Base-by-base conservation (phyloP, 2,329 filamentous ascomycete species). In the Myriosclerotinia scirpicola region DNA sequence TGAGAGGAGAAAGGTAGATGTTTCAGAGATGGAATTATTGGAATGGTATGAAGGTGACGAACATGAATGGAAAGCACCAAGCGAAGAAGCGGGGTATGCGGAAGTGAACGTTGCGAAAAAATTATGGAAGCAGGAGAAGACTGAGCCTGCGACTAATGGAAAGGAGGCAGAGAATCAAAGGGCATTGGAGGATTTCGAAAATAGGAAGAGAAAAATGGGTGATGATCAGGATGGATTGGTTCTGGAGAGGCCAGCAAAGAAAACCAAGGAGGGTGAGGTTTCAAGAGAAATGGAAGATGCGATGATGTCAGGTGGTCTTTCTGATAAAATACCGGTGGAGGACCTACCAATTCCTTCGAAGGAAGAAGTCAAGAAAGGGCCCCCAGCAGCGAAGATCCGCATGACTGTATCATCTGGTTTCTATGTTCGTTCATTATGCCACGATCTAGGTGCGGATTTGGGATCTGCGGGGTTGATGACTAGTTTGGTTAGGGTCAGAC, bases 351-450 rank as follows among this genome's bases (percentile, higher is more conserved):
- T 54, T 26, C 52, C 55, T 36, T 62, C 61, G 26, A 61, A 68
- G 48, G 58, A 64, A 62, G 44, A 64, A 26, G 63, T 68, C 15
- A 65, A 70, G 42, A 65, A 82, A 76, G 86, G 84, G 0, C 87
- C 92, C 1, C 87, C 94, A 1, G 95, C 94, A 0, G 91, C 87
- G 59, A 90, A 87, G 75, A 87, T 99, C 68, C 88, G 90, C 67
- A 92, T 99, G 86, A 96, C 91, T 0, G 94, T 97, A 62, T 93
- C 93, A 2, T 96, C 93, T 0, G 95, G 95, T 50, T 99, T 97
- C 82, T 99, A 99, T 78, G 93, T 99, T 17, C 90, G 95, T 69
- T 96, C 91, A 67, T 87, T 99, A 72, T 93, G 92, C 73, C 93
- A 98, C 76, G 95, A 99, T 74, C 84, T 99, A 4, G 95, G 94